These are phyloP conservation scores for Brasilioporus rufonigricans DNA, from an alignment of 768 basidiomycete species.

Conservation along the genomic window DNA sequence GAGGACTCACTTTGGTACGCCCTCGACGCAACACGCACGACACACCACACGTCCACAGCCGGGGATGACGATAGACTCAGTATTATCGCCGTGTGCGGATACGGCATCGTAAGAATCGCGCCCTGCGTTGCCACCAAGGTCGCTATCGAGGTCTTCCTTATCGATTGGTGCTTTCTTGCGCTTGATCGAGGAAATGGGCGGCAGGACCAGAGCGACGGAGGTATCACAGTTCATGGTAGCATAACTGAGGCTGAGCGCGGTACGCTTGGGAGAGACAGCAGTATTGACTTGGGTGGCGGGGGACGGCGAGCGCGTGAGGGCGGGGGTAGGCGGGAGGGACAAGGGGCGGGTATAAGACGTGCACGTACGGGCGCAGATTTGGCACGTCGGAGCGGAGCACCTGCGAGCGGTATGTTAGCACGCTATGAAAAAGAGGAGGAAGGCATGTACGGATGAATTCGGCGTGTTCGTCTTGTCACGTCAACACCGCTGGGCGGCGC, in stretches of 20 bases:
- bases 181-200: conserved; percentile 19
- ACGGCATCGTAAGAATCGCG: conserved; percentile 3
- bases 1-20: conserved; percentile 32
- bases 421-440: background rate
- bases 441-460: no score
- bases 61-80: conserved; percentile 16
- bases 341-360: conserved; percentile 30
- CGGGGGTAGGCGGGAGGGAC: conserved; percentile 37
- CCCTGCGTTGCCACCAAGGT: background rate
- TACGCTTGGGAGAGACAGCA: no score
- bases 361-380: conserved; percentile 38
- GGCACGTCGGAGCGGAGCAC: conserved; percentile 34
- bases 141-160: conserved; percentile 18
- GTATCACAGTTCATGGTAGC: conserved; percentile 23
- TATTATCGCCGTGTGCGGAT: background rate
- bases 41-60: conserved; percentile 38
- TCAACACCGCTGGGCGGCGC: background rate
- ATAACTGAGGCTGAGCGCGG: conserved; percentile 23
- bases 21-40: conserved; percentile 36
- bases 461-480: no score
- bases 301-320: conserved; percentile 33
- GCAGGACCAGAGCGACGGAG: background rate
- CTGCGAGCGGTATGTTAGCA: conserved; percentile 20
- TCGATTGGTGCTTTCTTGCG: conserved; percentile 30
- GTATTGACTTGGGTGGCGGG: conserved; percentile 25